phyloP scores from a whole-genome alignment of 129 eudicot genomes.

The Helianthus tuberosus region DNA sequence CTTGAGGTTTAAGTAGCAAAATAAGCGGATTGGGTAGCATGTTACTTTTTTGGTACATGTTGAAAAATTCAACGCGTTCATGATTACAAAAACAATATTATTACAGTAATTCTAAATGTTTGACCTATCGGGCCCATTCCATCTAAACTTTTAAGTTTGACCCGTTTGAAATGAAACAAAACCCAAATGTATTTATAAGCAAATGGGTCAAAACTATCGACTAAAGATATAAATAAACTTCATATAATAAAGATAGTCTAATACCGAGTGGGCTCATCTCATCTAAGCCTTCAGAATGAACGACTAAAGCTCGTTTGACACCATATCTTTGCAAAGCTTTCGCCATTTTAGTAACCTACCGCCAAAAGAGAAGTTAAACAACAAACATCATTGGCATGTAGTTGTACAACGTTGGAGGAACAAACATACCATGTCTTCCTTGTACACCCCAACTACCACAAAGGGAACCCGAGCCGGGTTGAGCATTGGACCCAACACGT shows the following conservation, averaged over 20 bases:
- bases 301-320: slow-evolving; percentile 88
- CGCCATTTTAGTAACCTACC: slow-evolving; percentile 83
- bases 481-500: slow-evolving; percentile 83
- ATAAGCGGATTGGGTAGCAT: background rate
- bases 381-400: background rate
- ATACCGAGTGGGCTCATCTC: slow-evolving; percentile 93
- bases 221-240: background rate
- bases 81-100: background rate
- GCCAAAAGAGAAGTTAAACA: slow-evolving; percentile 11
- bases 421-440: slow-evolving; percentile 64
- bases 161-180: background rate
- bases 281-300: slow-evolving; percentile 85
- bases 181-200: background rate
- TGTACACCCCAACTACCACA: slow-evolving; percentile 86
- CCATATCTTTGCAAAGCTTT: slow-evolving; percentile 84
- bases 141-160: background rate
- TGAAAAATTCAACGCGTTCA: background rate
- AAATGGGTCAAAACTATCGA: background rate
- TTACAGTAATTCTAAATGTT: no score
- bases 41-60: background rate
- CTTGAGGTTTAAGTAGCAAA: background rate
- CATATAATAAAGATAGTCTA: background rate
- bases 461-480: slow-evolving; percentile 80
- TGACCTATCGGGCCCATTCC: no score
- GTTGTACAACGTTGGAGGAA: background rate